Evolutionary conservation across 768 basidiomycete genomes (phyloP), one percentile per base, ranked within the genome.

Genomic region (Podaxis mareebaensis): DNA sequence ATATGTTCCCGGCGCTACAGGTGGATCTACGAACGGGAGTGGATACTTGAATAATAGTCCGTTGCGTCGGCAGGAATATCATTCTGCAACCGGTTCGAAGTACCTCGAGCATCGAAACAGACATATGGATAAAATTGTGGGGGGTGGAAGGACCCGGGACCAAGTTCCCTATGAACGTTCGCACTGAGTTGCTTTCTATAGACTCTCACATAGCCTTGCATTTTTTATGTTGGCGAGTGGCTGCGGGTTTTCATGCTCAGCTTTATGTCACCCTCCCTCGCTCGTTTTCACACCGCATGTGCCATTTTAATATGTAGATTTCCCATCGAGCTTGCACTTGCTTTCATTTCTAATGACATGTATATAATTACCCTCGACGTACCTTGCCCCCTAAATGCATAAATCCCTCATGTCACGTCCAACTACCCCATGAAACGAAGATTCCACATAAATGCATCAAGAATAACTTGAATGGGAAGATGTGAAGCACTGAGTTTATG

Each of bases 1-100:
- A 48, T 92, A 84, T 68, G 86, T 86, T 36, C 84, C 85, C 40
- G 80, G 81, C 15, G 58, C 48, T 8, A 30, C 36, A 0, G 24
- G 42, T 10, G 61, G 61, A 40, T 68, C 38, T 38, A 55, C 65
- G 57, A 69, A 68, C 39, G 63, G 64, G 15, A 66, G 65, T 49
- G 65, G 33, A 7, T 61, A 63, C 26, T 33, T 63, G 54, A 52
- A 39, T n/a, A 56, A 57, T 11, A 46, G 54, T 15, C n/a, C 61
- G 20, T 39, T 57, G 46, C 69, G 72, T 20, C 69, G 68, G 17
- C 65, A 69, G 33, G 64, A 66, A 22, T 64, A 66, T 33, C 24
- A 61, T 20, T 49, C 61, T n/a, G 8, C 53, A 22, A 20, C 53
- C 2, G 26, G 48, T n/a, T 51, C 61, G 4, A 63, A 52, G 36